phyloP scores from a whole-genome alignment of 352 stramenopile genomes.

The Globisporangium nunn region DNA sequence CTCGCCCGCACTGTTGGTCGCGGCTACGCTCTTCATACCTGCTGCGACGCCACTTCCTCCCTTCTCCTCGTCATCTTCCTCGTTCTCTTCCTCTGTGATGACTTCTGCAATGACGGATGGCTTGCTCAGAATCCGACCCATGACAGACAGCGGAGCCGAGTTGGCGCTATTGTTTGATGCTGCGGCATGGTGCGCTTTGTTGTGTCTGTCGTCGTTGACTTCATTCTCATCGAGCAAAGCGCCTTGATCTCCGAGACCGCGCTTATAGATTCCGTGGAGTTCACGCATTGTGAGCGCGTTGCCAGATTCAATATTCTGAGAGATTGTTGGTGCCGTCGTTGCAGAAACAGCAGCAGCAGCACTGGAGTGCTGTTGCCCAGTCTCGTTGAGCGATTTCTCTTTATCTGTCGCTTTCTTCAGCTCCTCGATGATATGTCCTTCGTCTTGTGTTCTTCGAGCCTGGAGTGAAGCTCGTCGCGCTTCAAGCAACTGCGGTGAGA shows the following conservation, averaged over 20 bases:
- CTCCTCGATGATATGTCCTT: constrained; percentile 30
- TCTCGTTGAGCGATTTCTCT: constrained; percentile 19
- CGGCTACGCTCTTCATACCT: not conserved
- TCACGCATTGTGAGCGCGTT: constrained; percentile 50
- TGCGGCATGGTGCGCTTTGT: not conserved
- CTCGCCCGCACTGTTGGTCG: not conserved
- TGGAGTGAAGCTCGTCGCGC: constrained; percentile 17
- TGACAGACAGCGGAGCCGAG: constrained; percentile 20
- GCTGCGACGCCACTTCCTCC: not conserved
- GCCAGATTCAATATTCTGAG: not conserved
- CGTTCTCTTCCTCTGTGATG: constrained; percentile 26
- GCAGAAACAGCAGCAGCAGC: not conserved
- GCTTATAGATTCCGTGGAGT: constrained; percentile 78
- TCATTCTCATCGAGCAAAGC: constrained; percentile 39
- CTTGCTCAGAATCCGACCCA: constrained; percentile 42
- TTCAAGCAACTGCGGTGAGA: constrained; percentile 9
- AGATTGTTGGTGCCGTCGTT: not conserved
- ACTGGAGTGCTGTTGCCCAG: not conserved
- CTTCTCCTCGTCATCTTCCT: constrained; percentile 16
- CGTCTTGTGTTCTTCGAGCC: constrained; percentile 21
- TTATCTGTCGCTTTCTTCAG: constrained; percentile 33
- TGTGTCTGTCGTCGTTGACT: not conserved
- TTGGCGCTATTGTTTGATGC: not conserved
- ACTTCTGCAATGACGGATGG: constrained; percentile 20
- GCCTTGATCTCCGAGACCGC: constrained; percentile 65